Evolutionary conservation across 129 eudicot genomes (phyloP), one percentile per base, ranked within the genome.

Genomic region (Deinandra increscens): DNA sequence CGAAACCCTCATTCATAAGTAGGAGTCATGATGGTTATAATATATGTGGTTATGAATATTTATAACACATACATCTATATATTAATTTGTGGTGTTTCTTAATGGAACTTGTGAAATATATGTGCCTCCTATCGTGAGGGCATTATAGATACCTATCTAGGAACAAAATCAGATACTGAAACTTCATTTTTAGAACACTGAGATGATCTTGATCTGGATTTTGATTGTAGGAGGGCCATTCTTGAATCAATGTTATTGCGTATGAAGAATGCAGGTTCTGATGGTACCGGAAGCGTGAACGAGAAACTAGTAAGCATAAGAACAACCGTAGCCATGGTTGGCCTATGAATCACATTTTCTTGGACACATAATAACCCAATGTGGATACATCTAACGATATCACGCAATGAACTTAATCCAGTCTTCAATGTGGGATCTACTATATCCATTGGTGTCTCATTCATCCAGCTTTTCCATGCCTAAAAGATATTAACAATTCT

Each of bases 301-400:
- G 58, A 26, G 26, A 45, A 44, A 15, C 71, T 45, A 45, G 44
- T 29, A 44, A 66, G 56, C 71, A 66, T 66, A 7, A 66, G 39
- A 45, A 66, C 42, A 23, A 66, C 14, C 3, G n/a, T 2, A 44
- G 55, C 42, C 71, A 66, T 66, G 58, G 39, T 66, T 66, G 71
- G 71, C 12, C 71, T 8, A 31, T 66, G 58, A 1, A 3, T 26
- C 44, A 13, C 23, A 11, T 66, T 45, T 66, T 66, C 71, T 66
- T 66, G 71, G 44, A 66, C 55, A 3, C 71, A 66, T 45, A 66
- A 66, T 22, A 66, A 43, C 7, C 71, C 71, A 26, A n/a, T n/a
- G n/a, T n/a, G n/a, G n/a, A n/a, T n/a, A n/a, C n/a, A n/a, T n/a
- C n/a, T n/a, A n/a, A n/a, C n/a, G n/a, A n/a, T n/a, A n/a, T n/a